A percentile compares a stretch with the other conserved stretches of the same genome.
Conservation (phyloP, 345 rosid genomes). For the Euclidium syriacum region DNA sequence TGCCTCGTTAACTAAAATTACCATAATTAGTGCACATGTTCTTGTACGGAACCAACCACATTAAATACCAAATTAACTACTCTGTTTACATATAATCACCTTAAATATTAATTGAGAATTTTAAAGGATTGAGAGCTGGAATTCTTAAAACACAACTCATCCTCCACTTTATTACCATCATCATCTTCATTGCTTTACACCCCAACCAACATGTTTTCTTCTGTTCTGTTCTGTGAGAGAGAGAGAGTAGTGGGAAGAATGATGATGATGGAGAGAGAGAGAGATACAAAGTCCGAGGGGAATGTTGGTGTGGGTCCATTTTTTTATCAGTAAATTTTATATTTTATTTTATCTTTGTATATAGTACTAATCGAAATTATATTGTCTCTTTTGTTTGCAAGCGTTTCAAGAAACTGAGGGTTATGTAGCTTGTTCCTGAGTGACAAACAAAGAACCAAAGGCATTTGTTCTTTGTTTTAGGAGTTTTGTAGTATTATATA, state of each 20-base stretch:
- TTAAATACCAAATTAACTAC: not conserved
- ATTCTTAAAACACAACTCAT: conserved; percentile 1
- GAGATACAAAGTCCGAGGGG: not conserved
- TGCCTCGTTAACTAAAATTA: too few species aligned
- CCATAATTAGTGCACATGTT: not conserved
- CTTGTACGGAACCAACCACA: not conserved
- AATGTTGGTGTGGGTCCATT: conserved; percentile 6
- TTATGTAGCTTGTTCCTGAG: not conserved
- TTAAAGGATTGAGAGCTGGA: not conserved
- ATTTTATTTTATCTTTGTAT: not conserved
- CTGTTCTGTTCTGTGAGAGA: not conserved
- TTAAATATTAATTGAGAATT: not conserved
- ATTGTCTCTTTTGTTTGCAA: too few species aligned
- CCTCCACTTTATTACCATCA: not conserved
- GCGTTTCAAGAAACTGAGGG: not conserved
- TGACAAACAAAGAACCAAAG: conserved; percentile 6
- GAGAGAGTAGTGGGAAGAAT: not conserved
- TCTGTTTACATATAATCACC: not conserved
- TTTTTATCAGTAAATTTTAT: not conserved
- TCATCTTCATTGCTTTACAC: conserved; percentile 8
- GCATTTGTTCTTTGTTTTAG: too few species aligned
- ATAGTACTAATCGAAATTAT: too few species aligned
- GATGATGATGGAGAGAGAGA: not conserved
- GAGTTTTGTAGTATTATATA: too few species aligned
- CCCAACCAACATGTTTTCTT: conserved; percentile 4